Evolutionary conservation across 495 filamentous ascomycete genomes (phyloP), one percentile per base, ranked within the genome.

Genomic region (Penicillium bialowiezense): DNA sequence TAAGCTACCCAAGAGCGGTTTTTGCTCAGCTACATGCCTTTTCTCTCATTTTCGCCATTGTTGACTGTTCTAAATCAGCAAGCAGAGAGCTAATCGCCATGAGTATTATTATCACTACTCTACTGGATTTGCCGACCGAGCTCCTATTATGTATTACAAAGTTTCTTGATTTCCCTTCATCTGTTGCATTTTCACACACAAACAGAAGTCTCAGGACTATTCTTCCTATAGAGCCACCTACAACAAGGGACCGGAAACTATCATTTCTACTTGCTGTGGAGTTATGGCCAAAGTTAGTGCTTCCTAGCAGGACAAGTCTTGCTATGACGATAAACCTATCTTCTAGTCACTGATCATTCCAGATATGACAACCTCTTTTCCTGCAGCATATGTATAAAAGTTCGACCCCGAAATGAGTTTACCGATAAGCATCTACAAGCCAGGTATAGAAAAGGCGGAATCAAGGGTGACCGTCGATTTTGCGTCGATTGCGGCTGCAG

Each of bases 401-500:
- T 45, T 33, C 43, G 43, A 34, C 31, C 28, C 10, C 23, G 29
- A 45, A 26, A 26, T 26, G 23, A 3, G 23, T 26, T 26, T 8
- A 8, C 23, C 23, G 23, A 26, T 8, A 26, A 26, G 8, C 23
- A 26, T 4, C 23, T 26, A 26, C 23, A 8, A 26, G 23, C 4
- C 23, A 26, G 8, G 8, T 8, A 8, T 8, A 8, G 23, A 26
- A 26, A 26, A 26, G 23, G 8, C 23, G 23, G 23, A 26, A 28
- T 35, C 10, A 3, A 34, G 10, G 3, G 20, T 5, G 43, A 45
- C 17, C 43, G 43, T 14, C 28, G 43, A 13, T 31, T 45, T 20
- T 45, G 43, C 34, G 29, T 45, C 19, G 43, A 45, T 20, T 45
- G 43, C 18, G 29, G 43, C 7, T 45, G 19, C 19, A 19, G 29